phyloP scores from a whole-genome alignment of 1,284 basidiomycete genomes.

The Thecaphora thlaspeos region DNA sequence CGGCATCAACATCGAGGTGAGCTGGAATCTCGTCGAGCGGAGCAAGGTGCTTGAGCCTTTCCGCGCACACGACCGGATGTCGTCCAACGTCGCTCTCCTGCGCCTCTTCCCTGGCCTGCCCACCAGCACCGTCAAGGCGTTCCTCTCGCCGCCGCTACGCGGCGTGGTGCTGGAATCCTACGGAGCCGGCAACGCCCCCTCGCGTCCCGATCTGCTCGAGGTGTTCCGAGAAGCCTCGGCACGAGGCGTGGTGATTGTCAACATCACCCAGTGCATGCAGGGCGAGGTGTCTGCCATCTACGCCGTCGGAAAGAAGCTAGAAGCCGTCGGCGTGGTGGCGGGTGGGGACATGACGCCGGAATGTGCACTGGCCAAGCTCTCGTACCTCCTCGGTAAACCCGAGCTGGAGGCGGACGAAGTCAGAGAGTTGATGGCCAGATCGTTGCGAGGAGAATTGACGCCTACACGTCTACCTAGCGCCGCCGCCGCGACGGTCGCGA shows the following conservation, averaged over 20 bases:
- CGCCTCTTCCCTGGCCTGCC: constrained; percentile 82
- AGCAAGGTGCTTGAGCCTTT: constrained; percentile 75
- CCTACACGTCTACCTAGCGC: constrained; percentile 9
- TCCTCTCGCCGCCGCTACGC: constrained; percentile 45
- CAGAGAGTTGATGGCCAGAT: constrained; percentile 72
- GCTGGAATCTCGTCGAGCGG: constrained; percentile 61
- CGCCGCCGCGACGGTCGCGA: constrained; percentile 3
- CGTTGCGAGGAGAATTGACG: constrained; percentile 84
- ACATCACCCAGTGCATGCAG: constrained; percentile 84
- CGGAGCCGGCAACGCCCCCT: constrained; percentile 69
- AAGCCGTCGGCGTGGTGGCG: constrained; percentile 56
- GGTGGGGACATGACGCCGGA: constrained; percentile 84
- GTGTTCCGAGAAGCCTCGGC: constrained; percentile 76
- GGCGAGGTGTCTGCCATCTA: constrained; percentile 62
- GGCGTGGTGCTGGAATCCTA: constrained; percentile 80
- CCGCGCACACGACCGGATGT: constrained; percentile 68
- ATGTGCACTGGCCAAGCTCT: constrained; percentile 83
- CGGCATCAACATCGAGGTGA: constrained; percentile 73
- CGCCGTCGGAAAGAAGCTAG: constrained; percentile 74
- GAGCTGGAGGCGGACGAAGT: constrained; percentile 71
- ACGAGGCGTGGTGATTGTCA: constrained; percentile 80
- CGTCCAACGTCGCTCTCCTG: constrained; percentile 41
- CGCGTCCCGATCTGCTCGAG: constrained; percentile 58
- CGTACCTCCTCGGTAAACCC: constrained; percentile 81
- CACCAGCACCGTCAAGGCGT: constrained; percentile 42